These are phyloP conservation scores for Tuctoria greenei DNA, from an alignment of 176 grass and related monocot genomes.

Conservation along the genomic window DNA sequence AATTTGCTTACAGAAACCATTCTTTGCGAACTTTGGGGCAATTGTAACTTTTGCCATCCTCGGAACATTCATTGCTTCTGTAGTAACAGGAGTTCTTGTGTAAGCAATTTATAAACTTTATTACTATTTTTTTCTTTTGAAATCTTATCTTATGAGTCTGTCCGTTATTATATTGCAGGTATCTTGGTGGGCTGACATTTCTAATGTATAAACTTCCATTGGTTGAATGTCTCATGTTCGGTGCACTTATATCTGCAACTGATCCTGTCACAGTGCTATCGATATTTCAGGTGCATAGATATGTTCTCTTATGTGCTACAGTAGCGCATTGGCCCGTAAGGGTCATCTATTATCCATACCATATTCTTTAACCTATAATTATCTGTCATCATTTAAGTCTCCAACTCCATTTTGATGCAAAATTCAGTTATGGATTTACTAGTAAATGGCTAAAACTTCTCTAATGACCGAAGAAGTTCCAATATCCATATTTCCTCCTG, in stretches of 20 bases:
- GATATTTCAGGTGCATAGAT: constrained; percentile 84
- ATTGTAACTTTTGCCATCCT: constrained; percentile 97
- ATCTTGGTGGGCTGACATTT: constrained; percentile 92
- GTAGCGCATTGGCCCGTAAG: too few species aligned
- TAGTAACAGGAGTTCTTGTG: constrained; percentile 95
- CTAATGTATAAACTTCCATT: constrained; percentile 94
- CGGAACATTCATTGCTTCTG: constrained; percentile 88
- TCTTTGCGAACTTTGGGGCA: constrained; percentile 98
- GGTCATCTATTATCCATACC: too few species aligned
- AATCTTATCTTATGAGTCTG: constrained; percentile 35
- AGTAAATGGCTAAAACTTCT: neutral
- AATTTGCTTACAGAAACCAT: constrained; percentile 74
- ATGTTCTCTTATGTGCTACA: constrained; percentile 23
- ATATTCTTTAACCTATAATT: constrained; percentile 21
- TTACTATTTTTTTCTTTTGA: neutral
- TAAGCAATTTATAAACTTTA: constrained; percentile 49
- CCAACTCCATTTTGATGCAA: constrained; percentile 11
- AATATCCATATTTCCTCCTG: constrained; percentile 2
- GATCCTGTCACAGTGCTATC: constrained; percentile 99
- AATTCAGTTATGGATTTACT: neutral
- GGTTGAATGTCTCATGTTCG: constrained; percentile 97
- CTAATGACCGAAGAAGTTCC: neutral
- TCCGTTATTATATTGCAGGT: constrained; percentile 51
- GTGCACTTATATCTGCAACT: constrained; percentile 95
- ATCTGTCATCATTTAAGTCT: neutral